Evolutionary conservation across 139 green algal species (phyloP), one percentile per base, ranked within the genome.

Genomic region (Medakamo hakoo): DNA sequence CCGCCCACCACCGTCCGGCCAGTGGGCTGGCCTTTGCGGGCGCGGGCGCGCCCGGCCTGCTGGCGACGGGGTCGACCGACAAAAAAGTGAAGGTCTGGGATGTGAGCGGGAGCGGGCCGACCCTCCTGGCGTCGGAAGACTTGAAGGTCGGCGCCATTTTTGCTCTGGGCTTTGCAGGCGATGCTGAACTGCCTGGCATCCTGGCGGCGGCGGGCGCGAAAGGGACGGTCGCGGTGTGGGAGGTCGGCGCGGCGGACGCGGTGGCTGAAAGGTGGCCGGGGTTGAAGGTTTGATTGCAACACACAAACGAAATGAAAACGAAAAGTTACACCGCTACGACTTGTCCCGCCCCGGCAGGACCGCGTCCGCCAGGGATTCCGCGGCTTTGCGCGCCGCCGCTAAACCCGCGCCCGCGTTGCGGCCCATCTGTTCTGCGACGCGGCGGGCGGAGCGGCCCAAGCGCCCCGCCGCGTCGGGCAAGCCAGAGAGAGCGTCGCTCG

Each of bases 41-140:
- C 4, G 74, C 63, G 23, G n/a, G n/a, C n/a, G 68, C 75, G 0
- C 75, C 80, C 3, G 78, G 74, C 3, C 70, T 98, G 60, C 68
- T 98, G 25, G 76, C 85, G 16, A 97, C 92, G 0, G 86, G 67
- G 0, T 94, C 85, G 3, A 94, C 86, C 0, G 92, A 98, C 79
- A 95, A 95, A 68, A 86, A 79, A 68, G 78, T 93, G 19, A 98
- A 98, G 79, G 72, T 98, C 52, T 98, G 92, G 92, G 84, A 93
- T 62, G 49, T 60, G 29, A 59, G 60, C 21, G 60, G 79, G 32
- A 30, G n/a, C 59, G 63, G 69, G 68, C 82, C 88, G 2, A 62
- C 31, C 20, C 62, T 91, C 67, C 27, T 98, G 27, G 77, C 77
- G 9, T 59, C 73, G 0, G 66, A 92, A 62, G 81, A 93, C 56